Conservation (phyloP, 2,329 filamentous ascomycete species). For the Botrytis deweyae region DNA sequence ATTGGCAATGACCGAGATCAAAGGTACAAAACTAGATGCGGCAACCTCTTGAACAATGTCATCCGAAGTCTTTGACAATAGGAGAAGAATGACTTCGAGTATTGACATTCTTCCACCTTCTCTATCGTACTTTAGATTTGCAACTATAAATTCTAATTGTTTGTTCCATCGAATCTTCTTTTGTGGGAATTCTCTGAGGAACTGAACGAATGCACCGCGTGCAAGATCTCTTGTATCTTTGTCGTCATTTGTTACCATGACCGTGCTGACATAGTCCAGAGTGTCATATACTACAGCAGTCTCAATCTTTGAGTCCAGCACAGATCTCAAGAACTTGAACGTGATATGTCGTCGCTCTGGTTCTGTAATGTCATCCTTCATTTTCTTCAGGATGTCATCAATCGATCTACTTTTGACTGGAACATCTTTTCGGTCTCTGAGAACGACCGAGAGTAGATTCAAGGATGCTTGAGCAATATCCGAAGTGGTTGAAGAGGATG, state of each 20-base stretch:
- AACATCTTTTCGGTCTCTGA: slow-evolving; percentile 77
- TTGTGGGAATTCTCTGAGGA: slow-evolving; percentile 91
- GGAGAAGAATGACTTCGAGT: slow-evolving; percentile 83
- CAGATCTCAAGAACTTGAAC: slow-evolving; percentile 88
- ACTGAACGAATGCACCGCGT: slow-evolving; percentile 87
- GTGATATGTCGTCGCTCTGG: slow-evolving; percentile 89
- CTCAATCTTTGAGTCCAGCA: slow-evolving; percentile 81
- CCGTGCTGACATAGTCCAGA: slow-evolving; percentile 80
- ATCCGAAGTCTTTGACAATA: slow-evolving; percentile 82
- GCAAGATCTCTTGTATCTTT: slow-evolving; percentile 84
- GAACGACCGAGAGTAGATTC: slow-evolving; percentile 81
- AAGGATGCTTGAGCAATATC: slow-evolving; percentile 85
- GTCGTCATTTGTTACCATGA: slow-evolving; percentile 97
- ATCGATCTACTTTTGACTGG: slow-evolving; percentile 77
- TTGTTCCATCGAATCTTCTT: slow-evolving; percentile 85
- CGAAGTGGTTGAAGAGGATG: slow-evolving; percentile 72
- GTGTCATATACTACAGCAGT: slow-evolving; percentile 88
- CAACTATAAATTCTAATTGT: slow-evolving; percentile 83
- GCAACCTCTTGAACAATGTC: slow-evolving; percentile 81
- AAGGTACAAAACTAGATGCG: slow-evolving; percentile 77
- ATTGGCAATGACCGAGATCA: slow-evolving; percentile 83
- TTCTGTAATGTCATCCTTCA: slow-evolving; percentile 88
- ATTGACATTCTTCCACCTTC: slow-evolving; percentile 87
- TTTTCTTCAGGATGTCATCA: slow-evolving; percentile 75
- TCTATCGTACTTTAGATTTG: slow-evolving; percentile 87